Evolutionary conservation across 305 asterid species (phyloP).

Genomic region (Fraxinus sp.): DNA sequence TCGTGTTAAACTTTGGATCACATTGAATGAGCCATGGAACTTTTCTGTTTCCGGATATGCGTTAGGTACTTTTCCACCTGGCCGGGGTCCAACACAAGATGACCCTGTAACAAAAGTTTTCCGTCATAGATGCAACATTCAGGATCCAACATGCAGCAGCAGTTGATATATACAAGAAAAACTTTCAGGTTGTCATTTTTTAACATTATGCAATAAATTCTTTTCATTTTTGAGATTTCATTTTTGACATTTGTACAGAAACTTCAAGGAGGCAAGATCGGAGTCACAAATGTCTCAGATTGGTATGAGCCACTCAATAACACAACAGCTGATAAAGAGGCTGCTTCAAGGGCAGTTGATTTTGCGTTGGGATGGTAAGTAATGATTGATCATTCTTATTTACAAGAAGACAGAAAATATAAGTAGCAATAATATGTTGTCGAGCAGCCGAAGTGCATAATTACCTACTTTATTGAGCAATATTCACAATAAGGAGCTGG

Average conservation of each 20-base stretch:
- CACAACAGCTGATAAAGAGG: background rate
- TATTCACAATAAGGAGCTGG: too few species aligned
- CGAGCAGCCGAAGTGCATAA: background rate
- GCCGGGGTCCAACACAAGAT: background rate
- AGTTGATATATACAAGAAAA: background rate
- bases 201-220: too few species aligned
- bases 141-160: conserved; percentile 8
- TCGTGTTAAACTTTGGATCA: conserved; percentile 25
- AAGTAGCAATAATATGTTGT: background rate
- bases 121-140: background rate
- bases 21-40: conserved; percentile 21
- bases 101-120: background rate
- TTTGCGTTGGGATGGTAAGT: conserved; percentile 19
- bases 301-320: conserved; percentile 13
- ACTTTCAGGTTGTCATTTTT: background rate
- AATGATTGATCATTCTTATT: background rate
- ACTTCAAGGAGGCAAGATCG: conserved; percentile 14
- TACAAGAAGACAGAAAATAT: too few species aligned
- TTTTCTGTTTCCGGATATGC: conserved; percentile 13
- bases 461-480: too few species aligned
- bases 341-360: conserved; percentile 20
- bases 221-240: too few species aligned
- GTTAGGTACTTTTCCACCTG: conserved; percentile 14
- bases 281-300: background rate
- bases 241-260: background rate